These are phyloP conservation scores for Arthrobotrys sphaeroides DNA, from an alignment of 2,329 filamentous ascomycete genomes.

Conservation along the genomic window DNA sequence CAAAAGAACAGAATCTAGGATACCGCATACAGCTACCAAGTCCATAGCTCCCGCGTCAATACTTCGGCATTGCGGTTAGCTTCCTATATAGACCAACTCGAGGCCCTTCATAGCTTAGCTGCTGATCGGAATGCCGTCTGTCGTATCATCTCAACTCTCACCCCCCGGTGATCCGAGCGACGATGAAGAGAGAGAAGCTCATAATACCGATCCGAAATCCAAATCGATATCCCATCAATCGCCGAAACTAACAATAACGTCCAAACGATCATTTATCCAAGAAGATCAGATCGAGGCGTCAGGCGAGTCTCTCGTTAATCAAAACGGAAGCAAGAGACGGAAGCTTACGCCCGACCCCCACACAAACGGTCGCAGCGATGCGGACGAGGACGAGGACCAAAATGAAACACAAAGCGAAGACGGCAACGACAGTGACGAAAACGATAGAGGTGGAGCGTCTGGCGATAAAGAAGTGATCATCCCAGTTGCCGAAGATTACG, in stretches of 20 bases:
- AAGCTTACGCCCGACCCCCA: constrained; percentile 22
- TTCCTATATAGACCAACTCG: background rate
- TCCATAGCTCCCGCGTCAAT: background rate
- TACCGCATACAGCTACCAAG: background rate
- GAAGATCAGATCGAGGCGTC: background rate
- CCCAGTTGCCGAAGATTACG: constrained; percentile 51
- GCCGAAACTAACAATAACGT: constrained; percentile 34
- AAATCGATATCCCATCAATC: background rate
- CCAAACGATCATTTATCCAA: constrained; percentile 1
- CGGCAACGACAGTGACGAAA: background rate
- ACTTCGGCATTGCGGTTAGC: background rate
- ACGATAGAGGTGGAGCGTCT: background rate
- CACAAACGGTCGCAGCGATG: background rate
- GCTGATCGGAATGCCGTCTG: constrained; percentile 8
- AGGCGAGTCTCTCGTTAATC: background rate
- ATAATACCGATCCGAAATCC: background rate
- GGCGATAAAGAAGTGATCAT: constrained; percentile 26
- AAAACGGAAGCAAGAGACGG: constrained; percentile 28
- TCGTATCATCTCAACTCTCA: constrained; percentile 17
- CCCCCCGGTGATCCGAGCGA: background rate
- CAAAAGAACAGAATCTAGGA: background rate
- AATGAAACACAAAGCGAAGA: background rate
- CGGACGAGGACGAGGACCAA: background rate
- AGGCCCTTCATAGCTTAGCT: background rate
- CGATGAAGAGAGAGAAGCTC: background rate